Base-by-base conservation (phyloP, 2,329 filamentous ascomycete genomes). In the Pseudocercospora musae region DNA sequence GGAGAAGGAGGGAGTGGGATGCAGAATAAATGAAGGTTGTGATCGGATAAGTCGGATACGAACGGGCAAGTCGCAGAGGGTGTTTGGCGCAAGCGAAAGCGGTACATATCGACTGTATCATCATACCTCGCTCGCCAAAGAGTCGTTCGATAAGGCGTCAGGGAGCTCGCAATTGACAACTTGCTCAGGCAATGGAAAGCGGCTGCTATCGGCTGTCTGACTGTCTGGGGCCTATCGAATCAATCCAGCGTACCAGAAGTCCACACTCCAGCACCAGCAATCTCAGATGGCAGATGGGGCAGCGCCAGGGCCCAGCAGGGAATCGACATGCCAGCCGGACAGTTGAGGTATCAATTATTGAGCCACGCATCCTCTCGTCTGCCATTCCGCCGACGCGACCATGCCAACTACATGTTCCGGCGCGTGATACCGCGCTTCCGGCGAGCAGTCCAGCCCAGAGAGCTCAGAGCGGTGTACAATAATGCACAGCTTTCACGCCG, bases 111-210 rank as follows among this genome's bases (percentile, higher is more conserved):
- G n/a, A n/a, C n/a, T n/a, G n/a, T n/a, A n/a, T n/a, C n/a, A n/a
- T n/a, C n/a, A n/a, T n/a, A n/a, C n/a, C n/a, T n/a, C n/a, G n/a
- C n/a, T n/a, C n/a, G n/a, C 46, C 40, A 48, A 29, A 40, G 52
- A 61, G 44, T 52, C 27, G 53, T 40, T 46, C 49, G 62, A 59
- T 62, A 60, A 50, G 56, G 62, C 57, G 57, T 52, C 44, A 21
- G 11, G 27, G 27, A 52, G 46, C 46, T 33, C 25, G 55, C 55
- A 31, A 31, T 23, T 49, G 37, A 44, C 59, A 31, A 49, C 25
- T 31, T 37, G 27, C 57, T 62, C 59, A 57, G 20, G 59, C 62
- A 65, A 62, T 59, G 46, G 52, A 44, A 64, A 62, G 46, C 57
- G 57, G 46, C 49, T 27, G 21, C 37, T 55, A 42, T 57, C 59